These are phyloP conservation scores for Scolecobasidium constrictum DNA, from an alignment of 2,329 filamentous ascomycete genomes.

Conservation along the genomic window DNA sequence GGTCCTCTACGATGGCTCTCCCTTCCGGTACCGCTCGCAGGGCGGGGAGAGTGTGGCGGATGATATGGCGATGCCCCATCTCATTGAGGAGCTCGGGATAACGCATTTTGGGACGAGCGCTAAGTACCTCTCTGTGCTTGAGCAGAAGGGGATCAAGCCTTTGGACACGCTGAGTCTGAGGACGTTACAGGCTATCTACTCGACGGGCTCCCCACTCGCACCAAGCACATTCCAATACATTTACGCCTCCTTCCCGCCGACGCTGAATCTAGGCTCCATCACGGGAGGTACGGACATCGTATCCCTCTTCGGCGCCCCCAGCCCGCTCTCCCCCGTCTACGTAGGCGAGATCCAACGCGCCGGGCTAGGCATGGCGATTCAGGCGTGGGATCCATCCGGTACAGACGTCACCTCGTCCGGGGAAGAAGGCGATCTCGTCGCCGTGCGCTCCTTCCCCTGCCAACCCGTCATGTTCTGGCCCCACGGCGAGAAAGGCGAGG, in stretches of 20 bases:
- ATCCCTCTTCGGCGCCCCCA: constrained; percentile 82
- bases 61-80: constrained; percentile 67
- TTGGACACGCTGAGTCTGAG: constrained; percentile 38
- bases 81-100: constrained; percentile 71
- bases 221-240: constrained; percentile 89
- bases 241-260: constrained; percentile 67
- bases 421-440: constrained; percentile 79
- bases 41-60: constrained; percentile 44
- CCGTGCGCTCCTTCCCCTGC: constrained; percentile 75
- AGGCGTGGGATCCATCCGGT: constrained; percentile 41
- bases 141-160: constrained; percentile 62
- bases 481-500: constrained; percentile 55
- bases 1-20: constrained; percentile 84
- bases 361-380: constrained; percentile 40
- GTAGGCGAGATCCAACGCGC: constrained; percentile 39
- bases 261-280: constrained; percentile 84
- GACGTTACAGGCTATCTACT: constrained; percentile 75
- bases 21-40: constrained; percentile 47
- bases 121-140: constrained; percentile 83
- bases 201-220: constrained; percentile 82
- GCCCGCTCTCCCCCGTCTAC: constrained; percentile 40
- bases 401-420: constrained; percentile 48
- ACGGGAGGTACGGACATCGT: constrained; percentile 96
- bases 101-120: constrained; percentile 94
- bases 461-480: constrained; percentile 88